Conservation (phyloP, 768 basidiomycete genomes). For the Termitomyces sp. region DNA sequence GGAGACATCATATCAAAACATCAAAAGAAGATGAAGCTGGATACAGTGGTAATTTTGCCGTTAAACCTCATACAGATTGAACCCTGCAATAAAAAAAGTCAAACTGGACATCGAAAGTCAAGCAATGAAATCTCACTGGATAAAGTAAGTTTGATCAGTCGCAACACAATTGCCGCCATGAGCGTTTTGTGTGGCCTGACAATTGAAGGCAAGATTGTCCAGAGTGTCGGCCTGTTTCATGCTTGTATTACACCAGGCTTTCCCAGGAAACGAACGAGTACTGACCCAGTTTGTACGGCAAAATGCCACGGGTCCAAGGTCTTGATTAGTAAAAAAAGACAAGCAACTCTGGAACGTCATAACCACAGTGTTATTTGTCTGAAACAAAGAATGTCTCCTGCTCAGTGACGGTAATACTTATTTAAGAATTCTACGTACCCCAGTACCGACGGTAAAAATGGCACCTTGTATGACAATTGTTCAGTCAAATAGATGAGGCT, state of each 20-base stretch:
- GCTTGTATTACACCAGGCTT: neutral
- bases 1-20: neutral
- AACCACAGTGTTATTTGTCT: slow-evolving; percentile 32
- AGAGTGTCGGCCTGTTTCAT: slow-evolving; percentile 28
- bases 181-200: slow-evolving; percentile 43
- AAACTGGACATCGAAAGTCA: neutral
- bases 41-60: no score
- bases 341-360: slow-evolving; percentile 39
- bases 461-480: slow-evolving; percentile 16
- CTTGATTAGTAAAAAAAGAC: slow-evolving; percentile 47
- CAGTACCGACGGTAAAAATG: slow-evolving; percentile 26
- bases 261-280: neutral
- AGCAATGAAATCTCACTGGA: slow-evolving; percentile 32
- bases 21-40: neutral
- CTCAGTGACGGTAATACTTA: neutral
- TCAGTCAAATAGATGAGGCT: neutral
- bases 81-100: neutral
- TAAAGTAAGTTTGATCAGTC: slow-evolving; percentile 41
- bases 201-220: slow-evolving; percentile 39
- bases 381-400: neutral
- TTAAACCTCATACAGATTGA: neutral
- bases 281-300: slow-evolving; percentile 44
- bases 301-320: slow-evolving; percentile 30
- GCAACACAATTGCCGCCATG: slow-evolving; percentile 47
- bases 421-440: slow-evolving; percentile 15